Evolutionary conservation across 257 asterid species (phyloP).

Genomic region (Euphrasia confusa): DNA sequence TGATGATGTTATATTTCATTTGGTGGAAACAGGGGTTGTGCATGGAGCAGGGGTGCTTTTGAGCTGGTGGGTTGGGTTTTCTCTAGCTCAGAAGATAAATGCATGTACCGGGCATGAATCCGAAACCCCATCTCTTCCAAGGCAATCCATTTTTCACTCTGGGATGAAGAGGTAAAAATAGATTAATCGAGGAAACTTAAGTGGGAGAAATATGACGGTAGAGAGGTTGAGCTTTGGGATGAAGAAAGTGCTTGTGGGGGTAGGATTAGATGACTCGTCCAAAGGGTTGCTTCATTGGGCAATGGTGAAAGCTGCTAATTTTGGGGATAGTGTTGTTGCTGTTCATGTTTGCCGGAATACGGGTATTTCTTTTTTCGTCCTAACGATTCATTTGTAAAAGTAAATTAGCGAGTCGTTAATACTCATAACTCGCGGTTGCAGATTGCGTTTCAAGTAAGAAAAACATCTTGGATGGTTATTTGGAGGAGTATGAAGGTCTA

Average conservation of each 20-base stretch:
- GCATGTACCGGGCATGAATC: slow-evolving; percentile 22
- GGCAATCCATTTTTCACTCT: slow-evolving; percentile 25
- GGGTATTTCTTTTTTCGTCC: slow-evolving; percentile 35
- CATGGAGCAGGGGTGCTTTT: slow-evolving; percentile 27
- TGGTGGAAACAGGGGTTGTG: slow-evolving; percentile 26
- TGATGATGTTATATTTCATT: slow-evolving; percentile 9
- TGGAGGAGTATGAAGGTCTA: slow-evolving; percentile 65
- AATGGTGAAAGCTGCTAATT: slow-evolving; percentile 67
- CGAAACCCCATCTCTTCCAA: slow-evolving; percentile 25
- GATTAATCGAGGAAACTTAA: slow-evolving; percentile 6
- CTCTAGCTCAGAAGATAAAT: slow-evolving; percentile 23
- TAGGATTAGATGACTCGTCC: slow-evolving; percentile 58
- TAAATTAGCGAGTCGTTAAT: background rate
- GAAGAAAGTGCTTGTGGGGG: slow-evolving; percentile 75
- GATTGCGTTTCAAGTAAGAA: slow-evolving; percentile 50
- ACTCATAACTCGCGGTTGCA: slow-evolving; percentile 29
- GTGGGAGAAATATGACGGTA: slow-evolving; percentile 38
- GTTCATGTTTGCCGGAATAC: slow-evolving; percentile 74
- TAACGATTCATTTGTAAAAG: background rate
- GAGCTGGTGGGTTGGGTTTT: slow-evolving; percentile 41
- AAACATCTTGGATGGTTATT: slow-evolving; percentile 49
- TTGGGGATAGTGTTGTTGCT: slow-evolving; percentile 76
- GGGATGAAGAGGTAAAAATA: slow-evolving; percentile 23
- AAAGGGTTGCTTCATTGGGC: slow-evolving; percentile 88
- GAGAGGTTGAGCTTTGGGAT: slow-evolving; percentile 40